Conservation (phyloP, 2,329 filamentous ascomycete species). For the Fusarium sp. region DNA sequence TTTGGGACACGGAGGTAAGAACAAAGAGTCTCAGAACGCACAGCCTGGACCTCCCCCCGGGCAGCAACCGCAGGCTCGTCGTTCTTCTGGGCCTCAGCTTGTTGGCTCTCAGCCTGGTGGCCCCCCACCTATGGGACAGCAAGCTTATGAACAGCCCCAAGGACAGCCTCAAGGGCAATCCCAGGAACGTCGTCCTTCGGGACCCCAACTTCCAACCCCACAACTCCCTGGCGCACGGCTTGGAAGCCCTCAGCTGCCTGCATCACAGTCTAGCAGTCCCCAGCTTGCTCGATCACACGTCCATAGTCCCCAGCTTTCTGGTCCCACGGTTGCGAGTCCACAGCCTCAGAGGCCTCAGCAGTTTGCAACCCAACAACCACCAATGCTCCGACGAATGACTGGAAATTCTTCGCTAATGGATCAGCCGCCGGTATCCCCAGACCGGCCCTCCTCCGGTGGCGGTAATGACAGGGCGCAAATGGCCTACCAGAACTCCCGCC, state of each 20-base stretch:
- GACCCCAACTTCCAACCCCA: conserved; percentile 23
- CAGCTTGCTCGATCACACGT: conserved; percentile 15
- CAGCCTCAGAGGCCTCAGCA: conserved; percentile 40
- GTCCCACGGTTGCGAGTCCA: conserved; percentile 34
- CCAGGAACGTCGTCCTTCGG: conserved; percentile 20
- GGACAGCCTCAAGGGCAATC: conserved; percentile 14
- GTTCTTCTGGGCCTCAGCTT: conserved; percentile 22
- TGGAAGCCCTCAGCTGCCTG: conserved; percentile 22
- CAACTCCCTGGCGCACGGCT: conserved; percentile 21
- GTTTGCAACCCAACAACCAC: conserved; percentile 23
- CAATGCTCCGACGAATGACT: conserved; percentile 37
- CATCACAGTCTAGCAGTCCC: conserved; percentile 21
- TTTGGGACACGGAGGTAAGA: conserved; percentile 47
- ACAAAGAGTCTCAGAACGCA: conserved; percentile 30
- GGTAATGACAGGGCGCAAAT: conserved; percentile 18
- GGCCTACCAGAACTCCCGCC: conserved; percentile 30
- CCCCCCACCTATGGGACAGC: neutral
- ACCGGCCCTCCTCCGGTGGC: conserved; percentile 31
- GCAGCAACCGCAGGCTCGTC: conserved; percentile 28
- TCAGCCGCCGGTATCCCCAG: conserved; percentile 29
- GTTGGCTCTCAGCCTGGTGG: conserved; percentile 7
- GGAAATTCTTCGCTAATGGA: conserved; percentile 34
- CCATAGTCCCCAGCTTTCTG: conserved; percentile 4
- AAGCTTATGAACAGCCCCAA: neutral
- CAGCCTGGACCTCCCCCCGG: conserved; percentile 10